Evolutionary conservation across 805 yeast genomes (phyloP), one percentile per base, ranked within the genome.

Genomic region (Wickerhamiella occidentalis): DNA sequence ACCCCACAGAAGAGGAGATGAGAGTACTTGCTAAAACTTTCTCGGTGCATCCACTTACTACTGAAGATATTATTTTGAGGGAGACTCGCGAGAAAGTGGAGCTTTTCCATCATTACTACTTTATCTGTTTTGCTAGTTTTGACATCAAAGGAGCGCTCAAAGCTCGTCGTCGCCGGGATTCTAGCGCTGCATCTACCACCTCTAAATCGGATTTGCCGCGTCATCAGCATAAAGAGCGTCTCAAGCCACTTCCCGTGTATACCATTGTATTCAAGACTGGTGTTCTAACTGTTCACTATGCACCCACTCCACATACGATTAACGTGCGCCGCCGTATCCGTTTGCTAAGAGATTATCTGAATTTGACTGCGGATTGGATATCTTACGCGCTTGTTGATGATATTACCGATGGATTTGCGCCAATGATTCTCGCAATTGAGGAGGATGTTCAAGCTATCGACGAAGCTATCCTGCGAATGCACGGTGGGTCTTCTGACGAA

Each of bases 1-100:
- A 85, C 59, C 98, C 98, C 9, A 84, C 95, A 0, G 97, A 92
- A 60, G 96, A 87, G 56, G 98, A 90, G 64, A 85, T 92, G 94
- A 87, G 90, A 59, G 92, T 82, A 0, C 58, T 90, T 12, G 78
- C 94, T 23, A 86, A 86, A 59, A 79, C 96, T 0, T 90, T 90
- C 67, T 95, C 94, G 0, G 85, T 90, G 50, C 98, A 90, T 65
- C 98, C 98, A 0, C 74, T 90, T 58, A 90, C 98, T 0, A 85
- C 96, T 0, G 98, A 90, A 62, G 98, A 90, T 67, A 88, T 90
- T 44, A 82, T 84, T 52, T 67, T 88, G 26, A 95, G 95, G 1
- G 98, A 90, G 62, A 83, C 95, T 0, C 77, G 97, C 55, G 98
- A 90, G 64, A 90, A 90, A 61, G 96, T 90, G 18, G 98, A 90